Evolutionary conservation across 768 basidiomycete species (phyloP).

Genomic region (Hypholoma fasciculare): DNA sequence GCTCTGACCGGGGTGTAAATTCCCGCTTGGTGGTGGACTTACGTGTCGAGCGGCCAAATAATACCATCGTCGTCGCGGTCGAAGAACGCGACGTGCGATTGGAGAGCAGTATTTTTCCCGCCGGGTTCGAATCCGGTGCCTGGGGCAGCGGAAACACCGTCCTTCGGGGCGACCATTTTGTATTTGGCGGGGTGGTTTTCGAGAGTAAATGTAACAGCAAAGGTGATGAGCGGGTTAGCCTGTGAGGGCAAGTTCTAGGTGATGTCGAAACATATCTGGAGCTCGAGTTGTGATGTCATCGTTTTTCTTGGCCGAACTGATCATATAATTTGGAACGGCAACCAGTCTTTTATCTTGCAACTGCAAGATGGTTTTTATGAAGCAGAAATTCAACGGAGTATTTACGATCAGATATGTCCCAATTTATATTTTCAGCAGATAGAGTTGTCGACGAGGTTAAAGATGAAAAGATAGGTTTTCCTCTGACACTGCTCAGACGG

Average conservation of each 20-base stretch:
- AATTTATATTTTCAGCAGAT: too few relatives aligned
- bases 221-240: background rate
- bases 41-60: constrained; percentile 49
- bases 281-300: background rate
- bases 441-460: too few relatives aligned
- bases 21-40: constrained; percentile 8
- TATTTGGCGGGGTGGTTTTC: background rate
- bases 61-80: constrained; percentile 44
- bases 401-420: too few relatives aligned
- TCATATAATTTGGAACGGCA: background rate
- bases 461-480: too few relatives aligned
- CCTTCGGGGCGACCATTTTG: constrained; percentile 33
- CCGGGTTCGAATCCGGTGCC: constrained; percentile 28
- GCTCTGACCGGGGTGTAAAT: background rate
- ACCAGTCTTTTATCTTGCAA: background rate
- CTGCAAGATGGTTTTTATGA: too few relatives aligned
- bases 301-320: background rate
- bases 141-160: constrained; percentile 27
- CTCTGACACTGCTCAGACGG: too few relatives aligned
- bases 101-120: constrained; percentile 35
- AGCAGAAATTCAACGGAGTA: too few relatives aligned
- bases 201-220: background rate
- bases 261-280: background rate
- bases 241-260: background rate
- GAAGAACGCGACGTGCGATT: constrained; percentile 46